Evolutionary conservation across 1,284 basidiomycete genomes (phyloP).

Genomic region (Heterobasidion irregulare): DNA sequence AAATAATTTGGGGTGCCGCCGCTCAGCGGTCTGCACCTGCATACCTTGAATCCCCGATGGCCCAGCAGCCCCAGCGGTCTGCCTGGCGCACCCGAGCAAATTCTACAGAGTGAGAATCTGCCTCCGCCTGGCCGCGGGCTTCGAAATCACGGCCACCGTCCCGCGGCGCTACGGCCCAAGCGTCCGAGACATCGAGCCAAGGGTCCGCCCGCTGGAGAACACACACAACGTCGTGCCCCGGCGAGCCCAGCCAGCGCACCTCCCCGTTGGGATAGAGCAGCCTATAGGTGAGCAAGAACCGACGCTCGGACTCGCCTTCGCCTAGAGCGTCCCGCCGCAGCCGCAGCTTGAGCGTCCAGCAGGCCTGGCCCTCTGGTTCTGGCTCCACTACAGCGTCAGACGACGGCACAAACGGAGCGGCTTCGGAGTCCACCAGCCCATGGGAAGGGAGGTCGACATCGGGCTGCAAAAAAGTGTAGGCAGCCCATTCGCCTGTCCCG

Average conservation of each 20-base stretch:
- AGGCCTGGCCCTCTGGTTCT: conserved; percentile 1
- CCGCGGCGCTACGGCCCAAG: background rate
- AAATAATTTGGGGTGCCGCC: background rate
- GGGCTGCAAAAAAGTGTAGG: conserved; percentile 24
- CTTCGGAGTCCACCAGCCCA: background rate
- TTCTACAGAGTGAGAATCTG: background rate
- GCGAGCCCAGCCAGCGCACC: conserved; percentile 34
- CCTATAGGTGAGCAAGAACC: conserved; percentile 34
- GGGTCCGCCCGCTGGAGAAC: conserved; percentile 20
- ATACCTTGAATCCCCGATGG: conserved; percentile 25
- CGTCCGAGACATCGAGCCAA: conserved; percentile 13
- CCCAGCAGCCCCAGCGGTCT: conserved; percentile 17
- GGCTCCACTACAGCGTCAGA: conserved; percentile 5
- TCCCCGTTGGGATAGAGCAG: conserved; percentile 31
- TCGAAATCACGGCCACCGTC: background rate
- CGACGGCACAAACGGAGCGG: conserved; percentile 5
- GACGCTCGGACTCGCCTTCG: conserved; percentile 4
- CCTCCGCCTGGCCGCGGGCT: background rate
- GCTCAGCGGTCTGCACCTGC: background rate
- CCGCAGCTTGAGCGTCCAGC: conserved; percentile 6
- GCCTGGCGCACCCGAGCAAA: conserved; percentile 10
- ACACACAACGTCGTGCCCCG: conserved; percentile 30
- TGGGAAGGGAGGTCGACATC: background rate
- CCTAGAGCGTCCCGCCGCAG: conserved; percentile 10
- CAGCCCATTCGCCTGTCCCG: conserved; percentile 27